phyloP scores from a whole-genome alignment of 441 rosid species.

The Gossypium aridum region DNA sequence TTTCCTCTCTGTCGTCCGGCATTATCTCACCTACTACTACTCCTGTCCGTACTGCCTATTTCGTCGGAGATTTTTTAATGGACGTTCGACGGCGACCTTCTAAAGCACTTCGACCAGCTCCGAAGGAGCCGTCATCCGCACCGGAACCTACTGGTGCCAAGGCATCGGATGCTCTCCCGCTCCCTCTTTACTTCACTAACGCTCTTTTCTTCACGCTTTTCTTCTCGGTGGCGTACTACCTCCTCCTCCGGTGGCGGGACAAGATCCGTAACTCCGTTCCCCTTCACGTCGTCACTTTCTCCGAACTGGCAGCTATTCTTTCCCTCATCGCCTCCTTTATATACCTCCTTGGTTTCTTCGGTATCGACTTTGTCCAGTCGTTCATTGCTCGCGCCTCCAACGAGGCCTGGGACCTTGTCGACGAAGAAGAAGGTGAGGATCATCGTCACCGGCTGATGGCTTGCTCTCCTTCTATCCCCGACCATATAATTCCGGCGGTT shows the following conservation, averaged over 20 bases:
- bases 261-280: constrained; percentile 79
- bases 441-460: neutral
- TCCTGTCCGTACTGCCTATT: neutral
- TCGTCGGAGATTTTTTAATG: constrained; percentile 15
- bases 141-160: constrained; percentile 19
- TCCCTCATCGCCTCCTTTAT: constrained; percentile 69
- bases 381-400: constrained; percentile 55
- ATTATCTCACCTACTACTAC: neutral
- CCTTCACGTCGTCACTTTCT: constrained; percentile 63
- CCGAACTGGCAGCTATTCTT: constrained; percentile 64
- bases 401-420: constrained; percentile 57
- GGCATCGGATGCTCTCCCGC: constrained; percentile 79
- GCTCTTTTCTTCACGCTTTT: constrained; percentile 77
- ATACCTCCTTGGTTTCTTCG: constrained; percentile 78
- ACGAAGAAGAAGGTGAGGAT: constrained; percentile 11
- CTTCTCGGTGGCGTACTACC: constrained; percentile 72
- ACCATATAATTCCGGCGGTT: constrained; percentile 18
- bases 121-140: constrained; percentile 12
- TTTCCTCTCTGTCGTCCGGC: neutral
- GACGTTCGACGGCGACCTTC: constrained; percentile 28
- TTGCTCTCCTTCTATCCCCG: constrained; percentile 23
- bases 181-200: constrained; percentile 69
- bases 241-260: constrained; percentile 79
- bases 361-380: constrained; percentile 79
- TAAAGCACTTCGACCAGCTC: constrained; percentile 1